Base-by-base conservation (phyloP, 352 stramenopile genomes). In the Phytophthora chlamydospora region DNA sequence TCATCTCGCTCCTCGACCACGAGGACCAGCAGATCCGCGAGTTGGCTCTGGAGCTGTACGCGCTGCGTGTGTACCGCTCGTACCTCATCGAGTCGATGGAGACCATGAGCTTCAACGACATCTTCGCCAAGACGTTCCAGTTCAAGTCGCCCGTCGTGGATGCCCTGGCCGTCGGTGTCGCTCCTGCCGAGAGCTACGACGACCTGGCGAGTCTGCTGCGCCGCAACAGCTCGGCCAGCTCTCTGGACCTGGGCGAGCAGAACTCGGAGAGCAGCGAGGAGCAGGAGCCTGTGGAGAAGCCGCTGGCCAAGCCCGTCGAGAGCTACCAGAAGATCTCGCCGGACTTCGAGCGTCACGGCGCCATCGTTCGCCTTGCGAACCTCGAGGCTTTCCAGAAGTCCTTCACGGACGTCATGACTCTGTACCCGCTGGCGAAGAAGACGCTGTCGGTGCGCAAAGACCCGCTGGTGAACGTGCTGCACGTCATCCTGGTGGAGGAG, bases 291-390 rank as follows among this genome's bases (percentile, higher is more conserved):
- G 52, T 59, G 9, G 59, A 76, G 9, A 76, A 78, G 46, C 39
- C 51, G 40, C 65, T 54, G 42, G 44, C 68, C 31, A 71, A 64
- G 66, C 50, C 58, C 35, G 45, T 73, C 21, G 76, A 89, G 41
- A 76, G 84, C 60, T 87, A 89, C 56, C 77, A 90, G 44, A 89
- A 90, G 46, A 85, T 96, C 33, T 90, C 87, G 19, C 66, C 87
- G 6, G 77, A 62, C 14, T 80, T 89, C 45, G 62, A 89, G 50
- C 85, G 85, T 39, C 82, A 93, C 56, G 87, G 90, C 42, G 78
- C 97, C 17, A 93, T 97, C 58, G 82, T 93, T 53, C 91, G 97
- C 53, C 84, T 97, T 43, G 73, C 89, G n/a, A 87, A 78, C 19
- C 64, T 99, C 7, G 83, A 88, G 54, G 64, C 86, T 12, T 79